Conservation (phyloP, 2,329 filamentous ascomycete species). For the Cephalotrichum gorgonifer region DNA sequence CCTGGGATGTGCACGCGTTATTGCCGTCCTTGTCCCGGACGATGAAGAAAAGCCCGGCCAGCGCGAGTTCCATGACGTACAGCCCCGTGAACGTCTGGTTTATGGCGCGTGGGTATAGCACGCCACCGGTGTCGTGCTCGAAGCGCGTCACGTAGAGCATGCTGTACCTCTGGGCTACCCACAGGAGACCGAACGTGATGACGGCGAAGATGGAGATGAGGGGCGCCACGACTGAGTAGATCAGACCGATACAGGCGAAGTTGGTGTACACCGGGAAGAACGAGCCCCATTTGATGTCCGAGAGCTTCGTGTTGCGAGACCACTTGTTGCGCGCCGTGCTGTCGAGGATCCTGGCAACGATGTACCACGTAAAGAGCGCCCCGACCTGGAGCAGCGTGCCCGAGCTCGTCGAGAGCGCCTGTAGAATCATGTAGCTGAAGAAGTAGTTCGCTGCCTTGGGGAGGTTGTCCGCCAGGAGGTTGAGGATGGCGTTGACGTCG, state of each 20-base stretch:
- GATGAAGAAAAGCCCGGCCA: constrained; percentile 85
- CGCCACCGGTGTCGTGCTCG: constrained; percentile 79
- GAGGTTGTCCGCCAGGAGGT: constrained; percentile 65
- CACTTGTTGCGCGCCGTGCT: constrained; percentile 77
- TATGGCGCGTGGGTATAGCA: constrained; percentile 84
- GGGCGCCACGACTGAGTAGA: constrained; percentile 83
- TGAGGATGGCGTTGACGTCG: constrained; percentile 57
- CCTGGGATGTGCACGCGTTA: constrained; percentile 61
- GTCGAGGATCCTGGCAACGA: constrained; percentile 72
- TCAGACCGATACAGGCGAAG: constrained; percentile 81
- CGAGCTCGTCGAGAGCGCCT: constrained; percentile 83
- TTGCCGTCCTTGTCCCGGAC: constrained; percentile 44
- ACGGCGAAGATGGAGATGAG: constrained; percentile 89
- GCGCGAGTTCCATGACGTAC: constrained; percentile 86
- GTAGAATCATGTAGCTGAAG: constrained; percentile 96
- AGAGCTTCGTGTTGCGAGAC: constrained; percentile 68
- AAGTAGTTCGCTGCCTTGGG: constrained; percentile 92
- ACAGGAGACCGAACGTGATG: constrained; percentile 82
- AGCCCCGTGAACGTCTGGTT: constrained; percentile 93
- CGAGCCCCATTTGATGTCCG: constrained; percentile 75
- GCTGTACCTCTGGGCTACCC: constrained; percentile 93
- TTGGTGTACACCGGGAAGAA: constrained; percentile 97
- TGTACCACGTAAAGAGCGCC: constrained; percentile 69
- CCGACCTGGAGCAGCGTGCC: constrained; percentile 77
- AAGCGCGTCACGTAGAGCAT: constrained; percentile 92